These are phyloP conservation scores for Phanerochaete sordida DNA, from an alignment of 768 basidiomycete genomes.

Conservation along the genomic window DNA sequence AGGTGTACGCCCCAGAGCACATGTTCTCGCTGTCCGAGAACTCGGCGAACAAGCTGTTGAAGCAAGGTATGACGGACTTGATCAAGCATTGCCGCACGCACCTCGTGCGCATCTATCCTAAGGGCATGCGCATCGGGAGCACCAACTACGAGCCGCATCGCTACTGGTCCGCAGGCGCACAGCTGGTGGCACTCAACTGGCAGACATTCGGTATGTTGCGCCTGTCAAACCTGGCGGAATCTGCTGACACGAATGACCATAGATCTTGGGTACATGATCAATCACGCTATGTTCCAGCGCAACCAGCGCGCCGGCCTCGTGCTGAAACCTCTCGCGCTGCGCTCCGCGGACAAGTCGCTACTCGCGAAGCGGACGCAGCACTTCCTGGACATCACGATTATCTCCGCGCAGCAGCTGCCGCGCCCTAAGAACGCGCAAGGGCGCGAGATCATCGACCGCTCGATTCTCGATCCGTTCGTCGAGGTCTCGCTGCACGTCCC, in stretches of 20 bases:
- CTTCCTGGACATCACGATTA: constrained; percentile 63
- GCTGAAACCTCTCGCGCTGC: constrained; percentile 78
- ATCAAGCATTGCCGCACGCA: constrained; percentile 86
- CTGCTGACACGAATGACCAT: not conserved
- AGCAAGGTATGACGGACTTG: constrained; percentile 62
- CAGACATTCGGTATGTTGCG: constrained; percentile 80
- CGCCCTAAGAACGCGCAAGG: constrained; percentile 60
- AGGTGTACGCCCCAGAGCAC: constrained; percentile 81
- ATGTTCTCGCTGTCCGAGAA: constrained; percentile 92
- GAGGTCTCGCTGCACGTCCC: constrained; percentile 77
- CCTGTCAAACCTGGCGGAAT: not conserved
- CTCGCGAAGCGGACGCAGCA: constrained; percentile 53
- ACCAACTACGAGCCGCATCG: constrained; percentile 87
- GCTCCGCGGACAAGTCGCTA: constrained; percentile 59
- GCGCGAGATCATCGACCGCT: constrained; percentile 56
- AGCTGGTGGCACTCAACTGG: constrained; percentile 95
- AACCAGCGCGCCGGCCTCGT: constrained; percentile 90
- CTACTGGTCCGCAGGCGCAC: constrained; percentile 87
- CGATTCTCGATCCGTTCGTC: constrained; percentile 69
- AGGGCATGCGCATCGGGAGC: constrained; percentile 74
- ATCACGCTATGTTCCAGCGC: constrained; percentile 92
- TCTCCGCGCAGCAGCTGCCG: constrained; percentile 91
- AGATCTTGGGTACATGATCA: constrained; percentile 92
- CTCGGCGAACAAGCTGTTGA: constrained; percentile 71
- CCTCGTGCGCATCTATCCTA: constrained; percentile 83